Evolutionary conservation across 306 rosid species (phyloP), one percentile per base, ranked within the genome.

Genomic region (Quercus agrifolia): DNA sequence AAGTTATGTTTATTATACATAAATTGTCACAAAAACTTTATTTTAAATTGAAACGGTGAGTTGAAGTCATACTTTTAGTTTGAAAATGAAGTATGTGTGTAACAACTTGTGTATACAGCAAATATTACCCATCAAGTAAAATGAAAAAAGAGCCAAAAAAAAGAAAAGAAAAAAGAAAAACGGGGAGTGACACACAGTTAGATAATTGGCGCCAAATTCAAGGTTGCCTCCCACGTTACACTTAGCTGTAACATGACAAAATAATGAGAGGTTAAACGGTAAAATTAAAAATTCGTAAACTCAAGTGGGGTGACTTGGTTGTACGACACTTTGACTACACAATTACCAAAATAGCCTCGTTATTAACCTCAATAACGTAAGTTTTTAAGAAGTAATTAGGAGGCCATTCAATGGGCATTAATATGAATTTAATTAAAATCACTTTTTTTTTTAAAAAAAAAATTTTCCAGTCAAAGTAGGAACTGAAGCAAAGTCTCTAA

Each of bases 401-500:
- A 28, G 3, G 20, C 9, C n/a, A 59, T 75, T 85, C 54, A 80
- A 66, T 68, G 87, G 85, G 44, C 30, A 82, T 70, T 78, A 63
- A 71, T 31, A 23, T 3, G 30, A 11, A 28, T 2, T 56, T 17
- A 38, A 66, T 70, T 12, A 30, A 27, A 67, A 62, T 25, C 5
- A 17, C 21, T 62, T 20, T 66, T 23, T 8, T 0, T n/a, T n/a
- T n/a, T n/a, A 21, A 21, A 21, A 23, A 23, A 23, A 0, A 38
- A 38, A 0, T 30, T 85, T 79, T 73, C 69, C 81, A 76, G 95
- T 93, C 95, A 91, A 91, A 91, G 87, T 56, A 73, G 18, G 88
- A 14, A 84, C 89, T 74, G 87, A 67, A 71, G 76, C 86, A 79
- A 88, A 86, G 85, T 84, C 87, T 78, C 82, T 78, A 78, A 15